These are phyloP conservation scores for Bryopsis sp. DNA, from an alignment of 139 green algal species.

Conservation along the genomic window DNA sequence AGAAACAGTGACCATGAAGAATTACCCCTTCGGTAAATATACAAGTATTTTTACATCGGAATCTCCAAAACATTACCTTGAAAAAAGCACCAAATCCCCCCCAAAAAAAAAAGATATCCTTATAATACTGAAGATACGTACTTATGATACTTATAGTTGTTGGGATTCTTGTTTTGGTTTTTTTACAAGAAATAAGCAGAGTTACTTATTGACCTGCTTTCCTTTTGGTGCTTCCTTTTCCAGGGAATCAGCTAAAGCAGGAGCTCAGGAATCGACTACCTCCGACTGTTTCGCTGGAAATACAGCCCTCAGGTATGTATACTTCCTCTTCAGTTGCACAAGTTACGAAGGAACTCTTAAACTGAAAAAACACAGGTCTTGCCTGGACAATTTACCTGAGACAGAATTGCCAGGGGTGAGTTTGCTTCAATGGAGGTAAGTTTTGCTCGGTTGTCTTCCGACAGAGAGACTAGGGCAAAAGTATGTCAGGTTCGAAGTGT, in stretches of 20 bases:
- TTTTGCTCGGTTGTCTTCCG: too few species aligned
- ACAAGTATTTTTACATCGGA: not conserved
- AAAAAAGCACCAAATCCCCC: too few species aligned
- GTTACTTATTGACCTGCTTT: too few species aligned
- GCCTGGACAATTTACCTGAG: not conserved
- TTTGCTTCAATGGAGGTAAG: too few species aligned
- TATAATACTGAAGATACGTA: not conserved
- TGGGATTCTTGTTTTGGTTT: not conserved
- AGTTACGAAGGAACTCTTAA: too few species aligned
- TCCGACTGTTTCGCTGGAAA: not conserved
- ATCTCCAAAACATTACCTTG: not conserved
- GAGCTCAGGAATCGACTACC: not conserved
- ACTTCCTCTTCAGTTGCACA: too few species aligned
- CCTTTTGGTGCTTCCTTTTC: too few species aligned
- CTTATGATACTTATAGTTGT: not conserved
- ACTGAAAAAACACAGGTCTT: too few species aligned
- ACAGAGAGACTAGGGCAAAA: too few species aligned
- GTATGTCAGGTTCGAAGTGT: too few species aligned
- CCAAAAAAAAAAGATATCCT: not conserved
- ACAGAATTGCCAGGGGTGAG: too few species aligned
- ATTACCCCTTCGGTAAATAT: conserved; percentile 56
- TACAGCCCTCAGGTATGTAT: not conserved
- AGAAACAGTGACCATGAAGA: conserved; percentile 42
- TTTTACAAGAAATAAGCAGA: too few species aligned
- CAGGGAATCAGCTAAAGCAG: not conserved